Evolutionary conservation across 768 basidiomycete genomes (phyloP), one percentile per base, ranked within the genome.

Genomic region (Leccinum imitatum): DNA sequence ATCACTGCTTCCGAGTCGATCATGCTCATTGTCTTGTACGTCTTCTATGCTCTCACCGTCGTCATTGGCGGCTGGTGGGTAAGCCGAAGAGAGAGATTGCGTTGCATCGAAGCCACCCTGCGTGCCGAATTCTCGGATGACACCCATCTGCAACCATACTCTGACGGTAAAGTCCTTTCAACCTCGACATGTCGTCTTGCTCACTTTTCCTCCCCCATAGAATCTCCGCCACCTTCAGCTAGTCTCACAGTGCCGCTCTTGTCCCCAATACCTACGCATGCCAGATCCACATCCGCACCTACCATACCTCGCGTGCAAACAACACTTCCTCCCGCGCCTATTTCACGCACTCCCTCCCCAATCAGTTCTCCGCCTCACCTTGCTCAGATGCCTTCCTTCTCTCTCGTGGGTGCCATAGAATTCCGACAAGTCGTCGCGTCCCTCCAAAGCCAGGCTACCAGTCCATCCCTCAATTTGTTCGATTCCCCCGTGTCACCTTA

Each of bases 341-440:
- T 76, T 56, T 65, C 70, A 9, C 80, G 78, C 25, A 78, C 84
- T 7, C 78, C 84, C 13, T 84, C 88, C 2, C 82, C 84, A 6
- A 69, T 79, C 7, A 75, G 71, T 25, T 60, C 70, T 0, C 60
- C 79, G 23, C 60, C 77, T 63, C 73, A 74, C 23, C 72, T 78
- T 39, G 72, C 74, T 10, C 83, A 84, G 61, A 82, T 93, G 74
- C 90, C 90, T 3, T 91, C 90, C 0, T 93, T 93, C 67, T 98
- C 96, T 3, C 83, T 99, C 2, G 84, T 98, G 5, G 93, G 96
- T 9, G 97, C 97, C 0, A 83, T 99, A 48, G 97, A 99, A 73
- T 99, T 99, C 75, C 83, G 95, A 17, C 89, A 95, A 60, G 90
- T 98, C 23, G 89, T 99, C 21, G 81, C 89, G 11, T 87, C 89